Base-by-base conservation (phyloP, 805 yeast genomes). In the Candida pini region DNA sequence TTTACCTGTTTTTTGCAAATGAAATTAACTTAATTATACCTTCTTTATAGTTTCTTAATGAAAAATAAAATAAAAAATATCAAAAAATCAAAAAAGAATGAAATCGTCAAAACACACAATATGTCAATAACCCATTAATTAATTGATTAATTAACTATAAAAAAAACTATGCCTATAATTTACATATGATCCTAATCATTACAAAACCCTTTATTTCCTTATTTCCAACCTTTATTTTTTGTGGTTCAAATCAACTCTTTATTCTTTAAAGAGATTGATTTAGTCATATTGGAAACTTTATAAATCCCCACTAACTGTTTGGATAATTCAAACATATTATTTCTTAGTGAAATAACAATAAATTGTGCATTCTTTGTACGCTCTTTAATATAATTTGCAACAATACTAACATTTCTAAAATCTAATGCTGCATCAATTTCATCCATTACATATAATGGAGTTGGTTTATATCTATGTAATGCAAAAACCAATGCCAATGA, bases 361-460 rank as follows among this genome's bases (percentile, higher is more conserved):
- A 92, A 92, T 57, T 92, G 99, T 1, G 97, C 98, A 59, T 90
- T 87, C 61, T 84, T 85, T 3, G 98, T 94, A 33, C 97, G 70
- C 51, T 89, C 96, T 53, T 88, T 89, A 56, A 92, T 92, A 56
- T 92, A 94, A 52, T 89, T 90, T 4, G 98, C 99, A 33, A 92
- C 96, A 62, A 92, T 92, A 9, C 96, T 87, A 22, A 92, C 98
- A 50, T 92, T 92, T 56, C 97, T 69, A 63, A 92, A 92, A 64
- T 92, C 99, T 45, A 92, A 71, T 2, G 99, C 99, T 1, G 99
- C 98, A 64, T 92, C 98, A 48, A 92, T 92, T 63, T 92, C 98
- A 64, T 92, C 98, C 98, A 92, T 92, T 24, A 92, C 97, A 56
- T 92, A 92, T 31, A 92, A 63, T 5, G 98, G 98, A 0, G 98